Evolutionary conservation across 805 yeast genomes (phyloP).

Genomic region (Candida berthetii): DNA sequence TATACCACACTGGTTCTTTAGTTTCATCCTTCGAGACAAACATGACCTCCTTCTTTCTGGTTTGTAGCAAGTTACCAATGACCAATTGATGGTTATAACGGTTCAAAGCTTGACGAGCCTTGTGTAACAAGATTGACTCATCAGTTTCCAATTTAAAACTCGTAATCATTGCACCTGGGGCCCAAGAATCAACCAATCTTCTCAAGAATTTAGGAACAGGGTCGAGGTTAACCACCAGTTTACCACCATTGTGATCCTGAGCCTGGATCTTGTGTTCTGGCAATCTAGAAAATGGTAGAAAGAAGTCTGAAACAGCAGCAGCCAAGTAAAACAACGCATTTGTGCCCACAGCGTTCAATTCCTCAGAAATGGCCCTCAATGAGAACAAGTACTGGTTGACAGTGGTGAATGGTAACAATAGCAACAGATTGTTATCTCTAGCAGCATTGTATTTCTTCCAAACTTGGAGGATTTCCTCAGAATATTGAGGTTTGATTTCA

Average conservation of each 20-base stretch:
- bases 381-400: constrained; percentile 93
- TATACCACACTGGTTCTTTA: constrained; percentile 39
- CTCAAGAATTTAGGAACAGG: constrained; percentile 94
- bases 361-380: constrained; percentile 56
- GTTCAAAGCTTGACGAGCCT: constrained; percentile 73
- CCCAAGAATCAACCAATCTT: constrained; percentile 89
- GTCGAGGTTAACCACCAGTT: constrained; percentile 77
- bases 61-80: constrained; percentile 86
- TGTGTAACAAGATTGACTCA: constrained; percentile 54
- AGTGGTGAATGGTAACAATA: constrained; percentile 85
- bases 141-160: constrained; percentile 95
- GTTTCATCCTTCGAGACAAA: constrained; percentile 55
- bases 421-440: constrained; percentile 25
- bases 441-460: constrained; percentile 44
- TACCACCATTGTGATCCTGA: constrained; percentile 56
- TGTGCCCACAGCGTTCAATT: constrained; percentile 47
- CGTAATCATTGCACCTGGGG: constrained; percentile 89
- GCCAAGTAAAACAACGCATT: constrained; percentile 81
- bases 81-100: constrained; percentile 91
- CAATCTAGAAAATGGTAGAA: constrained; percentile 75
- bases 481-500: constrained; percentile 54
- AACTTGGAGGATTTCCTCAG: constrained; percentile 52
- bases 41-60: constrained; percentile 82
- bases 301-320: constrained; percentile 97
- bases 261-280: constrained; percentile 96